These are phyloP conservation scores for Aureobasidium melanogenum DNA, from an alignment of 2,329 filamentous ascomycete genomes.

Conservation along the genomic window DNA sequence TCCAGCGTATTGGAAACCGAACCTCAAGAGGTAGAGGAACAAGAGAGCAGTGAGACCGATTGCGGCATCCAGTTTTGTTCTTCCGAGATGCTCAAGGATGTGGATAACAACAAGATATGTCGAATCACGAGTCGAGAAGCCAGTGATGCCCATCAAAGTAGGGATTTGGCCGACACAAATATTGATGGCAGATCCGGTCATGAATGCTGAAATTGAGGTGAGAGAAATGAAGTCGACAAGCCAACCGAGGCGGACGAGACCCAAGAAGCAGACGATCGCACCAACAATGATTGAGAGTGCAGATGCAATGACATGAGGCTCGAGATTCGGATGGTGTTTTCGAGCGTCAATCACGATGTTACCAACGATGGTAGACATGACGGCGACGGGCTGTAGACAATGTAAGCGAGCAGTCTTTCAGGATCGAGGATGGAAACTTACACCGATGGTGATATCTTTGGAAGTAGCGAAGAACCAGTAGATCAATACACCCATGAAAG, in stretches of 20 bases:
- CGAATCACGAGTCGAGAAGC: conserved; percentile 52
- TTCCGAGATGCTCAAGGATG: conserved; percentile 61
- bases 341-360: conserved; percentile 50
- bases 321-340: conserved; percentile 47
- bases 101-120: conserved; percentile 82
- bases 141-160: conserved; percentile 65
- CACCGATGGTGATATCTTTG: conserved; percentile 95
- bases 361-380: conserved; percentile 86
- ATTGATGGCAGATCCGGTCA: conserved; percentile 89
- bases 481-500: conserved; percentile 87
- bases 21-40: conserved; percentile 69
- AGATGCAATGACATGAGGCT: conserved; percentile 62
- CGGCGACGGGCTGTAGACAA: conserved; percentile 66
- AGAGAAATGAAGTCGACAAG: conserved; percentile 90
- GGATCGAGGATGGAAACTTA: conserved; percentile 36
- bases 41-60: conserved; percentile 77
- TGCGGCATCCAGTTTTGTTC: conserved; percentile 66
- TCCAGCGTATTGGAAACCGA: conserved; percentile 53
- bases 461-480: conserved; percentile 99
- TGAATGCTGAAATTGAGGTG: conserved; percentile 85
- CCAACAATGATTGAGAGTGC: conserved; percentile 71
- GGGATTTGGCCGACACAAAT: conserved; percentile 81
- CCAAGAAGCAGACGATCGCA: conserved; percentile 67
- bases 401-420: not conserved
- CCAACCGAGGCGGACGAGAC: conserved; percentile 73